A percentile compares a stretch with the other conserved stretches of the same genome.
phyloP scores from a whole-genome alignment of 768 basidiomycete genomes.

The Xerocomus spinulosus region DNA sequence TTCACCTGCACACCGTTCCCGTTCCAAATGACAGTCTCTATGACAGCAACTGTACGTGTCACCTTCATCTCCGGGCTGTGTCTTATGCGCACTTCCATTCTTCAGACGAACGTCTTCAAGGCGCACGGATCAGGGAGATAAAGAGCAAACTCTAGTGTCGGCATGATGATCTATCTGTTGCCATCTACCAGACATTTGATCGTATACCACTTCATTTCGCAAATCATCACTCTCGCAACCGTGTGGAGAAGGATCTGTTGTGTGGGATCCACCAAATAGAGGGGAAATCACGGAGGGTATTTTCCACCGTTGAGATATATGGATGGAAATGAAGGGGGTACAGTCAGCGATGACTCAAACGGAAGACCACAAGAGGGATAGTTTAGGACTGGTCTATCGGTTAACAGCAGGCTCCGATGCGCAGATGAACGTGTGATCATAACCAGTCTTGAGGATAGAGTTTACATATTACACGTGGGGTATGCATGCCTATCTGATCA shows the following conservation, averaged over 20 bases:
- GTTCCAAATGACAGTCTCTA: constrained; percentile 76
- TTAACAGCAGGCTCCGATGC: neutral
- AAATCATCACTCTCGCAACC: neutral
- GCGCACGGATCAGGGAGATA: constrained; percentile 37
- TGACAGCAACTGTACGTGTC: constrained; percentile 69
- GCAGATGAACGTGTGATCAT: too few relatives aligned
- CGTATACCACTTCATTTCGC: constrained; percentile 5
- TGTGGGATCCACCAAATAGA: too few relatives aligned
- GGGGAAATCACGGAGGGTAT: neutral
- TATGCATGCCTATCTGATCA: too few relatives aligned
- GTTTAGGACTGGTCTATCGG: neutral
- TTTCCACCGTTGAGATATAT: neutral
- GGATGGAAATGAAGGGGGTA: neutral
- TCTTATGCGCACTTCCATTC: constrained; percentile 5
- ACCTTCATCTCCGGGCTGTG: neutral
- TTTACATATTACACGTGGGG: too few relatives aligned
- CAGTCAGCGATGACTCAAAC: constrained; percentile 7
- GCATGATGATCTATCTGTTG: neutral
- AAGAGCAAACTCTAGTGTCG: constrained; percentile 36
- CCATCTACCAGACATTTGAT: neutral
- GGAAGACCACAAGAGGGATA: constrained; percentile 8
- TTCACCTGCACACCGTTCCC: constrained; percentile 59
- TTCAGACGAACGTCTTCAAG: constrained; percentile 42
- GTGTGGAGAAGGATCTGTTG: neutral
- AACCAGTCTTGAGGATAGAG: too few relatives aligned